These are phyloP conservation scores for Tubosaeta sp. DNA, from an alignment of 768 basidiomycete species.

Conservation along the genomic window DNA sequence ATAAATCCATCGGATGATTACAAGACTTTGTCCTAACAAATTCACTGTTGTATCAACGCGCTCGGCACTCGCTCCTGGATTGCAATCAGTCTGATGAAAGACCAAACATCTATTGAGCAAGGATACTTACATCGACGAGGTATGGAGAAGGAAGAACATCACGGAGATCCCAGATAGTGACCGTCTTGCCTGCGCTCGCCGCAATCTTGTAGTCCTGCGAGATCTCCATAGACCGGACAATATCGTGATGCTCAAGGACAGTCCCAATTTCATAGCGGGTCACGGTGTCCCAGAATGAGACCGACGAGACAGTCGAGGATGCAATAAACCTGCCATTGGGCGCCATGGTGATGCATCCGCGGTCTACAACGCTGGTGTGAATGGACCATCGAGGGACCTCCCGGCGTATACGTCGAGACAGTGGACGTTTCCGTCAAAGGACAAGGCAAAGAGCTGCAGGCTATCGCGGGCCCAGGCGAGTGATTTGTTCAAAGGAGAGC, in stretches of 20 bases:
- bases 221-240: not conserved
- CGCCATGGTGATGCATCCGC: not conserved
- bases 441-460: not conserved
- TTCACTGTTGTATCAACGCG: not conserved
- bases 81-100: not conserved
- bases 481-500: not conserved
- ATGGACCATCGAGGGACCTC: not conserved
- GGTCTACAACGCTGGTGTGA: not conserved
- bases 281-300: not conserved
- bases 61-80: not conserved
- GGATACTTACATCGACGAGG: not conserved
- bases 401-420: not conserved
- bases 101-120: not conserved
- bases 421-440: not conserved
- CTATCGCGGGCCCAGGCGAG: not conserved
- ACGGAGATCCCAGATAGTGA: not conserved
- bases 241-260: not conserved
- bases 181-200: not conserved
- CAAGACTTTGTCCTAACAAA: too few species aligned
- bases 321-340: not conserved
- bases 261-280: not conserved
- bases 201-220: not conserved
- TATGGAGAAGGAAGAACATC: not conserved
- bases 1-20: too few species aligned
- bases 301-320: not conserved